Conservation (phyloP, 139 green algal genomes). For the Chlorella sp. region DNA sequence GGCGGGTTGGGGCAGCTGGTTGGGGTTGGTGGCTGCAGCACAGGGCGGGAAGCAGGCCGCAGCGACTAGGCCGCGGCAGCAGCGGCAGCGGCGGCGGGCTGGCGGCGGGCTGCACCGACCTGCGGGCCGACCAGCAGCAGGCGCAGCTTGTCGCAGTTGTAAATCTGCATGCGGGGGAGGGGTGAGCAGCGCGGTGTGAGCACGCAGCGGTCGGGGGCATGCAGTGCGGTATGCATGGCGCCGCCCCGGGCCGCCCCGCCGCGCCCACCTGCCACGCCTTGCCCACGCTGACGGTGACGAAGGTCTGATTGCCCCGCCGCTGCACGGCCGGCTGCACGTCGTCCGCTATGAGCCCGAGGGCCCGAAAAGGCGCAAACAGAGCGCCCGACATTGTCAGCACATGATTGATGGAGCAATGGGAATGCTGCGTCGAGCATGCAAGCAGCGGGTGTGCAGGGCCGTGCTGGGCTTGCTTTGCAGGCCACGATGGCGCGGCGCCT, state of each 20-base stretch:
- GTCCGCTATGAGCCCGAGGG: slow-evolving; percentile 93
- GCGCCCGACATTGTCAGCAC: slow-evolving; percentile 18
- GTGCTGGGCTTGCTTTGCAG: too few species aligned
- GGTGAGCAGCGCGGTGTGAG: neutral
- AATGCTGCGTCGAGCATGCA: too few species aligned
- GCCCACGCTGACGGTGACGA: slow-evolving; percentile 90
- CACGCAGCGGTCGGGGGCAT: neutral
- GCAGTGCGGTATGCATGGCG: slow-evolving; percentile 1
- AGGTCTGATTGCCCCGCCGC: slow-evolving; percentile 81
- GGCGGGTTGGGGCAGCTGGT: neutral
- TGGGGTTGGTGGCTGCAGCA: too few species aligned
- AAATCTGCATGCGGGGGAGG: slow-evolving; percentile 70
- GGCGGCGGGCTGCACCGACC: slow-evolving; percentile 43
- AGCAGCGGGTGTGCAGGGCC: too few species aligned
- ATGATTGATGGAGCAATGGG: too few species aligned
- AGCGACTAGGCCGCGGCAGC: neutral
- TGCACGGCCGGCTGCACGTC: slow-evolving; percentile 86
- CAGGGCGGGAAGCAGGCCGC: too few species aligned
- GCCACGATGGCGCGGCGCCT: too few species aligned
- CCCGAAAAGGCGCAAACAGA: slow-evolving; percentile 87
- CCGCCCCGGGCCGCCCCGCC: too few species aligned
- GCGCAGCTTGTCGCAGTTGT: slow-evolving; percentile 86
- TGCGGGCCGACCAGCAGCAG: slow-evolving; percentile 87
- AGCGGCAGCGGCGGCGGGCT: neutral
- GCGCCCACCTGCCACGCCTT: slow-evolving; percentile 90